Percentiles rank a stretch among this genome's conserved stretches.
These are phyloP conservation scores for Amanita phalloides DNA, from an alignment of 768 basidiomycete species.

Conservation along the genomic window DNA sequence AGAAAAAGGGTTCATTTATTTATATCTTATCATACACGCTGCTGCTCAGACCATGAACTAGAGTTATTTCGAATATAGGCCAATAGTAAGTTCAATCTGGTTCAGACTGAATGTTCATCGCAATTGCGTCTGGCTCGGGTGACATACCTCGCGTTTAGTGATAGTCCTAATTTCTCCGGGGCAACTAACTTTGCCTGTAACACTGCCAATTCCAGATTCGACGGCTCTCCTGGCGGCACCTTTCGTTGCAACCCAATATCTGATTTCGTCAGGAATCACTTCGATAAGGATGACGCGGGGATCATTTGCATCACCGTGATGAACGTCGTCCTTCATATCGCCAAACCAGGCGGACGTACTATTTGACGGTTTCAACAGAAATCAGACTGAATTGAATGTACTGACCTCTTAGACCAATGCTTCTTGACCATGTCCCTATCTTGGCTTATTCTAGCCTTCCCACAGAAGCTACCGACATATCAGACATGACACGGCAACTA, in stretches of 20 bases:
- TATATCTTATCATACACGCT: conserved; percentile 1
- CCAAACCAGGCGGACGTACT: conserved; percentile 76
- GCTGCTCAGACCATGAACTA: background rate
- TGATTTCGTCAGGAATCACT: conserved; percentile 70
- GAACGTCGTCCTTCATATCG: conserved; percentile 75
- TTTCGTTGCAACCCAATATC: conserved; percentile 68
- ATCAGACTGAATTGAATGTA: conserved; percentile 2
- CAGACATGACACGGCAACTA: background rate
- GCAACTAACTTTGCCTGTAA: conserved; percentile 50
- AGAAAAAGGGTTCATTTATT: conserved; percentile 5
- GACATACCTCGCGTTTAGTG: conserved; percentile 56
- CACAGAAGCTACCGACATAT: conserved; percentile 41
- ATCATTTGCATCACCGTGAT: conserved; percentile 72
- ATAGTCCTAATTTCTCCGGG: conserved; percentile 77
- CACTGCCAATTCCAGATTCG: conserved; percentile 47
- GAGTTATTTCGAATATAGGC: conserved; percentile 21
- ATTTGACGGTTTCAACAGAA: background rate
- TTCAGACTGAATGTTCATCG: background rate
- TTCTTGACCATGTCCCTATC: conserved; percentile 56
- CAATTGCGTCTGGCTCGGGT: background rate
- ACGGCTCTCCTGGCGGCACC: conserved; percentile 44
- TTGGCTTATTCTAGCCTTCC: conserved; percentile 54
- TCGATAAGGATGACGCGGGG: conserved; percentile 75
- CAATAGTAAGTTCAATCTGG: conserved; percentile 35
- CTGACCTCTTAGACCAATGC: conserved; percentile 49